Base-by-base conservation (phyloP, 768 basidiomycete species). In the Cystobasidium ongulense region DNA sequence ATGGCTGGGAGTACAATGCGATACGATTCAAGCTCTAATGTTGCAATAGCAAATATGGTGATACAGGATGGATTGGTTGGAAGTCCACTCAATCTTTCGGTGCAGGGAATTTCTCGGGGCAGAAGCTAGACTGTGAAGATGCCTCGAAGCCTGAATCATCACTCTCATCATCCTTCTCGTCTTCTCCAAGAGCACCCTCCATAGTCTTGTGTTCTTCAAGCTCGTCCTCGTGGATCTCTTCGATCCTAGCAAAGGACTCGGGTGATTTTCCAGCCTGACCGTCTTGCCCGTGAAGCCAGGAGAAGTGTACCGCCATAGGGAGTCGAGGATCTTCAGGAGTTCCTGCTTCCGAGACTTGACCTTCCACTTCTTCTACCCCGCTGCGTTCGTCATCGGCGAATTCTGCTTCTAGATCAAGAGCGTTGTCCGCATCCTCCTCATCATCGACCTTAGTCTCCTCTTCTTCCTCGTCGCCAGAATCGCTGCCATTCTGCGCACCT, bases 191-290 rank as follows among this genome's bases (percentile, higher is more conserved):
- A 1, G 11, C 23, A 15, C 11, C 57, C 21, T 59, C 5, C 33
- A 27, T 3, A 59, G 5, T 29, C 2, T 21, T 23, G 13, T 59
- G 29, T 36, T 27, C 63, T 17, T 64, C 36, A 64, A 38, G 8
- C 15, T 41, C 63, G 39, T 64, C 13, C 63, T 64, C 63, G 39
- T 59, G 57, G 15, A 59, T 27, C 57, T 59, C 57, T 35, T 59
- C 57, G 23, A 59, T 59, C 57, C 8, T 10, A 15, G 33, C 25
- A 31, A 27, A 27, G 4, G n/a, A 3, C n/a, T 8, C 46, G 15
- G 46, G 18, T 21, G 46, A 50, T 50, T 50, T n/a, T 4, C 8
- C 46, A 21, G 46, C 3, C 15, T 50, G 46, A 3, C 21, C 46
- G n/a, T 61, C 46, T 4, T 50, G 46, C 21, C n/a, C 46, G 46